These are phyloP conservation scores for Hydrangea macrophylla DNA, from an alignment of 148 eudicot species.

Conservation along the genomic window DNA sequence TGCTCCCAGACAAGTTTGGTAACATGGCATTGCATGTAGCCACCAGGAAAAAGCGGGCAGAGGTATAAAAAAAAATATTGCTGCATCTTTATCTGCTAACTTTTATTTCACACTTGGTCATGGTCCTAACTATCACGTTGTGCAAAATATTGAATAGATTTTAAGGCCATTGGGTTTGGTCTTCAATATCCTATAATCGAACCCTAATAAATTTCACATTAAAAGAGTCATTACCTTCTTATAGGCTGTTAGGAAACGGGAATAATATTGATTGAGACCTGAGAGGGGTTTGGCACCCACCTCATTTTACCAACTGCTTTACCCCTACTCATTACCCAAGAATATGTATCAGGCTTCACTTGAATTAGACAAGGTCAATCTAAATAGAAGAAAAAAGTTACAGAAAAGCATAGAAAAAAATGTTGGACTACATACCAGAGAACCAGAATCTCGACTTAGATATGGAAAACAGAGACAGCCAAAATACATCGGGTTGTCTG, in stretches of 20 bases:
- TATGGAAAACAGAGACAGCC: too few relatives aligned
- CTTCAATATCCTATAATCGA: not conserved
- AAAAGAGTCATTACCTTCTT: not conserved
- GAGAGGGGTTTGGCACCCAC: not conserved
- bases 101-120: not conserved
- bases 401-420: too few relatives aligned
- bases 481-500: too few relatives aligned
- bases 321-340: not conserved
- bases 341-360: not conserved
- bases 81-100: not conserved
- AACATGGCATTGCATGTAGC: conserved; percentile 59
- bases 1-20: conserved; percentile 63
- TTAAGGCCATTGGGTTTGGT: not conserved
- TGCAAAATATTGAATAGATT: not conserved
- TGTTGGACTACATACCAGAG: too few relatives aligned
- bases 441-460: too few relatives aligned
- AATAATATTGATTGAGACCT: not conserved
- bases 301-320: not conserved
- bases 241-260: not conserved
- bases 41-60: conserved; percentile 58
- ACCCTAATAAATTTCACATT: not conserved
- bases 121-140: not conserved
- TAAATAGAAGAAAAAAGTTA: too few relatives aligned
- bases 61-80: conserved; percentile 36
- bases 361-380: too few relatives aligned